Evolutionary conservation across 2,329 filamentous ascomycete genomes (phyloP).

Genomic region (Alternaria ventricosa): DNA sequence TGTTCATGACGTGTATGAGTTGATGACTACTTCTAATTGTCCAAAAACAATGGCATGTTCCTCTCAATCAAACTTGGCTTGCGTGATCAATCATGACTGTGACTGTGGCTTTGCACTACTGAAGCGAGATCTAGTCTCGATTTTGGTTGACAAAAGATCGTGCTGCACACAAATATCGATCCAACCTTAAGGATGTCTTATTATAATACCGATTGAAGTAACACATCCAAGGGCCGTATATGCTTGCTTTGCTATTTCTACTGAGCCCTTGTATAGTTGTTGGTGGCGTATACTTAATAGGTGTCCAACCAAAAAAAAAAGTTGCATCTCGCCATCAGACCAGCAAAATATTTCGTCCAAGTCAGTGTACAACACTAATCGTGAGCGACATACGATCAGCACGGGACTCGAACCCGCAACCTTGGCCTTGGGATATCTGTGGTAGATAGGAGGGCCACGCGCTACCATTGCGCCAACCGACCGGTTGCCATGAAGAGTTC

Average conservation of each 20-base stretch:
- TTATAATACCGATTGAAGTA: neutral
- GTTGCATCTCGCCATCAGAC: neutral
- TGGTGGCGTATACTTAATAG: neutral
- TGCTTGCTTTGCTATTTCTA: neutral
- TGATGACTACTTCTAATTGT: slow-evolving; percentile 31
- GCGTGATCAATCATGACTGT: neutral
- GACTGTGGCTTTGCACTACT: neutral
- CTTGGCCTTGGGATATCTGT: slow-evolving; percentile 36
- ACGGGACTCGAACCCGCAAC: slow-evolving; percentile 48
- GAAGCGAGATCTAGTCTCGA: neutral
- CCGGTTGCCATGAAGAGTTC: slow-evolving; percentile 16
- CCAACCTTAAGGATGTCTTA: neutral
- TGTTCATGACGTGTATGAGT: slow-evolving; percentile 36
- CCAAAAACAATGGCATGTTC: neutral
- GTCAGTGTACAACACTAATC: neutral
- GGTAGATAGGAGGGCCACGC: slow-evolving; percentile 43
- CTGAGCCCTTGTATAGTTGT: neutral
- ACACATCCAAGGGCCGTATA: neutral
- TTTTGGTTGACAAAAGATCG: neutral
- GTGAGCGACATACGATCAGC: slow-evolving; percentile 29
- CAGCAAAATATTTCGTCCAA: neutral
- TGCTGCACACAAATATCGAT: neutral
- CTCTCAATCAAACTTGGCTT: neutral
- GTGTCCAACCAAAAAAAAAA: neutral
- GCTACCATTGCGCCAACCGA: slow-evolving; percentile 50